Base-by-base conservation (phyloP, 2,329 filamentous ascomycete genomes). In the Torrubiella hemipterigena region DNA sequence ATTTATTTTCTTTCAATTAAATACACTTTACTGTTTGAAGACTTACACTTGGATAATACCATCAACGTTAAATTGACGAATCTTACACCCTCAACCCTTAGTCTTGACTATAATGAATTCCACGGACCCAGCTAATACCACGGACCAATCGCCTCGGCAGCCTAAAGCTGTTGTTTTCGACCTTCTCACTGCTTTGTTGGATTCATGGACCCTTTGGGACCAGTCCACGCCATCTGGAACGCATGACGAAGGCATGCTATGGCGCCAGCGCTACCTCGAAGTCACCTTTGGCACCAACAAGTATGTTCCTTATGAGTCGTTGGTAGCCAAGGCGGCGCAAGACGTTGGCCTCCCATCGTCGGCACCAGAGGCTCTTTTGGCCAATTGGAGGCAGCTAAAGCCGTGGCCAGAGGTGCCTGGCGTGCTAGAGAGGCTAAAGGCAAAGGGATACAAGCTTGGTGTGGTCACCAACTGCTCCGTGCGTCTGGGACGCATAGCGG, bases 201-300 rank as follows among this genome's bases (percentile, higher is more conserved):
- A 61, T 42, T 58, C 54, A 3, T 59, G 56, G 56, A 48, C 40
- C 11, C 38, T 59, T 7, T 61, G 56, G 56, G 42, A 54, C 19
- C 38, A 44, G 13, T 52, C 46, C 6, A 49, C 50, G 1, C 45
- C 49, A 0, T 44, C 49, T 0, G 34, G 32, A 7, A 38, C 37
- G n/a, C 17, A 40, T 6, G 36, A 35, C 5, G 48, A 54, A 22
- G 51, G 50, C 13, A 34, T 38, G 14, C 42, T 33, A 13, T 61
- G 55, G 58, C 55, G 56, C 9, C 40, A 41, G 3, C 50, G 49
- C 4, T 59, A 60, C 24, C 50, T 59, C 2, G 44, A 56, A 22
- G 34, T 58, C 18, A 60, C 56, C 3, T 59, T 53, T 32, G 42
- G 44, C 10, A 38, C 47, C 2, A 52, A 52, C 3, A 34, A 44